Evolutionary conservation across 2,329 filamentous ascomycete genomes (phyloP).

Genomic region (Westerdykella aurantiaca): DNA sequence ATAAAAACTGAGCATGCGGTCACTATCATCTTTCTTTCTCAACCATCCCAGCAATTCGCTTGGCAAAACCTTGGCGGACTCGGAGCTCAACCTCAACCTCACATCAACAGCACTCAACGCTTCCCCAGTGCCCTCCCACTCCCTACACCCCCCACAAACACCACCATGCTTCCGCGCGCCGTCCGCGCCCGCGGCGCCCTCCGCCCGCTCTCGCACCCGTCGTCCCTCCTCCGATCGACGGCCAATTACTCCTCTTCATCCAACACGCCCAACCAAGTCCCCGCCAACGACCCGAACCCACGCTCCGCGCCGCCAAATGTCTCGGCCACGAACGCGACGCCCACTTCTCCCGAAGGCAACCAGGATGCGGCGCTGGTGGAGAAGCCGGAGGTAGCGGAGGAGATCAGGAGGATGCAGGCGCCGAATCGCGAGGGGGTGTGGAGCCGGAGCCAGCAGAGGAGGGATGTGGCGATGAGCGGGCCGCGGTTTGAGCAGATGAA

Average conservation of each 20-base stretch:
- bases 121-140: neutral
- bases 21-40: no score
- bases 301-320: constrained; percentile 47
- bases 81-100: neutral
- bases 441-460: constrained; percentile 78
- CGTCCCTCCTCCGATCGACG: constrained; percentile 19
- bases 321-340: constrained; percentile 56
- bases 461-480: constrained; percentile 80
- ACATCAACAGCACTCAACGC: neutral
- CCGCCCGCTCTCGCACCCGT: constrained; percentile 14
- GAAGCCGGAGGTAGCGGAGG: constrained; percentile 43
- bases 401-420: constrained; percentile 57
- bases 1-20: no score
- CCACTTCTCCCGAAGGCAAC: constrained; percentile 47
- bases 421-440: constrained; percentile 75
- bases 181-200: constrained; percentile 24
- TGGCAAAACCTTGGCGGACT: no score
- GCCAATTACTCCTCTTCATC: constrained; percentile 8
- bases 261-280: constrained; percentile 59
- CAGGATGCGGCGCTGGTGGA: constrained; percentile 49
- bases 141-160: neutral
- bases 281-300: constrained; percentile 59
- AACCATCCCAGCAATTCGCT: no score
- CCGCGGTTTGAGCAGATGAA: constrained; percentile 97
- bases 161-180: constrained; percentile 12